Conservation (phyloP, 1,284 basidiomycete genomes). For the Neolentinus lepideus region DNA sequence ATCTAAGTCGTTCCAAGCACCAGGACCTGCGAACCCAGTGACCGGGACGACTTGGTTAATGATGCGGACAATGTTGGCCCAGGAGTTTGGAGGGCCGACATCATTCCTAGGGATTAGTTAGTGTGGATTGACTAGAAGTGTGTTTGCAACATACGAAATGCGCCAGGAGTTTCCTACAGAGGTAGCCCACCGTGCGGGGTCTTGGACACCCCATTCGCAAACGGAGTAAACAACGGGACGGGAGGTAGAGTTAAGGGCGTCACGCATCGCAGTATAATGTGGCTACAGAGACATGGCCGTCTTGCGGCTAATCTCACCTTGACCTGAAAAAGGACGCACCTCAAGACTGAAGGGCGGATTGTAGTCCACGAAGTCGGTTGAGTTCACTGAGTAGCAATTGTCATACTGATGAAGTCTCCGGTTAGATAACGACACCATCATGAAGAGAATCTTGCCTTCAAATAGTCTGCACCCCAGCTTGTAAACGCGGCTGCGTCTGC, state of each 20-base stretch:
- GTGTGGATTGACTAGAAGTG: neutral
- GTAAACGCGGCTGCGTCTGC: slow-evolving; percentile 36
- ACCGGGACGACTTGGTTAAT: slow-evolving; percentile 44
- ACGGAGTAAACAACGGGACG: slow-evolving; percentile 45
- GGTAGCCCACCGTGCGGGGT: slow-evolving; percentile 40
- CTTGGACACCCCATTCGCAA: slow-evolving; percentile 46
- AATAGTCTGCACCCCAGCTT: slow-evolving; percentile 41
- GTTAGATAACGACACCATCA: slow-evolving; percentile 6
- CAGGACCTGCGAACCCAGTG: slow-evolving; percentile 35
- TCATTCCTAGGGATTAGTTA: slow-evolving; percentile 29
- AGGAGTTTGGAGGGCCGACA: slow-evolving; percentile 37
- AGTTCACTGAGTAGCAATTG: slow-evolving; percentile 38
- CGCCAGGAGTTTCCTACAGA: slow-evolving; percentile 42
- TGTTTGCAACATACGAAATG: slow-evolving; percentile 29
- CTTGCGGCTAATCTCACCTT: neutral
- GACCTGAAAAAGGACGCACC: neutral
- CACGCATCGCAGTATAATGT: slow-evolving; percentile 41
- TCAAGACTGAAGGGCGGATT: slow-evolving; percentile 19
- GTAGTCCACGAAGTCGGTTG: slow-evolving; percentile 37
- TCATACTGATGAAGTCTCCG: slow-evolving; percentile 26
- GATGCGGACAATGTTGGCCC: slow-evolving; percentile 39
- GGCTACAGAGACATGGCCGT: slow-evolving; percentile 16
- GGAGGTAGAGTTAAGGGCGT: slow-evolving; percentile 38
- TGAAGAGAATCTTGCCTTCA: slow-evolving; percentile 25
- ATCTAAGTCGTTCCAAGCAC: slow-evolving; percentile 40